A percentile compares a stretch with the other conserved stretches of the same genome.
Conservation (phyloP, 2,329 filamentous ascomycete genomes). For the Calonectria leucothoes region DNA sequence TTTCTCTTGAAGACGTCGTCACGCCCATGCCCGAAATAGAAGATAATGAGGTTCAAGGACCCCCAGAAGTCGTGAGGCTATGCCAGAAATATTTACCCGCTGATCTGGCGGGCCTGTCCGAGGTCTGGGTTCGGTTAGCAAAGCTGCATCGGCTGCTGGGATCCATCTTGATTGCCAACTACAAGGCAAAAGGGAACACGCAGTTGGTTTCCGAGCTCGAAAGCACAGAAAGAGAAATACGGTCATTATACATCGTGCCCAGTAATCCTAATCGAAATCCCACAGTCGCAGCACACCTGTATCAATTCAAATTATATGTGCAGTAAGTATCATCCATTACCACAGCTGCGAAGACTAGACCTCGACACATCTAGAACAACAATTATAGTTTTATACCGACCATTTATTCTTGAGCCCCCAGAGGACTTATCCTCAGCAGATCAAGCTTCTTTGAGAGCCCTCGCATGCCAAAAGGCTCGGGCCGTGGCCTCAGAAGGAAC, state of each 20-base stretch:
- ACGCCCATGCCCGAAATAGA: neutral
- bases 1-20: conserved; percentile 24
- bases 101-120: neutral
- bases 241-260: neutral
- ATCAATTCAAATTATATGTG: conserved; percentile 16
- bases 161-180: conserved; percentile 3
- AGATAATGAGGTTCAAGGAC: neutral
- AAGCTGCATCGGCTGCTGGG: neutral
- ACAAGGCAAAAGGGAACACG: neutral
- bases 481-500: conserved; percentile 10
- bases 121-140: neutral
- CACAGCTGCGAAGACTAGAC: too few relatives aligned
- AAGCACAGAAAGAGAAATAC: neutral
- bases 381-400: conserved; percentile 15
- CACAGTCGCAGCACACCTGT: conserved; percentile 6
- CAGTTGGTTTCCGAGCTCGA: neutral
- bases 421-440: neutral
- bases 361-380: neutral
- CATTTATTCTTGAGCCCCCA: conserved; percentile 3
- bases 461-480: conserved; percentile 8
- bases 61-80: neutral
- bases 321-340: neutral
- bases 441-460: neutral
- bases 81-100: neutral
- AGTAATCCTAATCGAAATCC: neutral